A percentile compares a stretch with the other conserved stretches of the same genome.
Evolutionary conservation across 2,329 filamentous ascomycete genomes (phyloP).

Genomic region (Xylaria sp.): DNA sequence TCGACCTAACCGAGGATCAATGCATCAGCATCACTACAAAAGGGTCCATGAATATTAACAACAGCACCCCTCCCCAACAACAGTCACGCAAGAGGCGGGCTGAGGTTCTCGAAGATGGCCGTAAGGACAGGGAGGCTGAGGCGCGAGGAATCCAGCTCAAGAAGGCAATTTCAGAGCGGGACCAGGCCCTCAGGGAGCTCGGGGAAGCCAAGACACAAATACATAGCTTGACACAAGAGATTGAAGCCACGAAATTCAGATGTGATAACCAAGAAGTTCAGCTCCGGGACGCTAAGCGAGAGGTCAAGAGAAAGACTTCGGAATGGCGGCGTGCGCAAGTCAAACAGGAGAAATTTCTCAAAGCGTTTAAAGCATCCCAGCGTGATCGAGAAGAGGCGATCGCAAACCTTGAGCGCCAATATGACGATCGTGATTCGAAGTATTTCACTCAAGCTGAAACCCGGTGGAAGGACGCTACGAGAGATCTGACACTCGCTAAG

Average conservation of each 20-base stretch:
- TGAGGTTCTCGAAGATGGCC: background rate
- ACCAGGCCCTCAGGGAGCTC: background rate
- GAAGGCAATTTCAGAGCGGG: constrained; percentile 3
- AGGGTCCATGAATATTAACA: background rate
- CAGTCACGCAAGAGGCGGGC: background rate
- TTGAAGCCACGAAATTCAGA: background rate
- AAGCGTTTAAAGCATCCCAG: constrained; percentile 3
- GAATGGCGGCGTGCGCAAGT: background rate
- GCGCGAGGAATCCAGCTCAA: background rate
- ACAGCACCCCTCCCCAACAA: background rate
- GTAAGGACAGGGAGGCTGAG: background rate
- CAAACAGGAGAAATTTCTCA: constrained; percentile 7
- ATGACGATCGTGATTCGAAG: constrained; percentile 3
- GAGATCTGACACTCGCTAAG: constrained; percentile 6
- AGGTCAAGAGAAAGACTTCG: background rate
- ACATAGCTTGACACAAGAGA: background rate
- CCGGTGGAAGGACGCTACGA: constrained; percentile 1
- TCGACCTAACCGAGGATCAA: constrained; percentile 11
- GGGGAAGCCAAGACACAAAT: background rate
- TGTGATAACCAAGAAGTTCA: background rate
- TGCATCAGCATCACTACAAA: constrained; percentile 23
- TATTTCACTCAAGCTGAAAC: constrained; percentile 6
- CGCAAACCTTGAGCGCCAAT: constrained; percentile 14
- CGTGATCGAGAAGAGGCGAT: background rate
- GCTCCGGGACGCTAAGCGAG: background rate